Base-by-base conservation (phyloP, 352 stramenopile species). In the Blastocystis sp. region DNA sequence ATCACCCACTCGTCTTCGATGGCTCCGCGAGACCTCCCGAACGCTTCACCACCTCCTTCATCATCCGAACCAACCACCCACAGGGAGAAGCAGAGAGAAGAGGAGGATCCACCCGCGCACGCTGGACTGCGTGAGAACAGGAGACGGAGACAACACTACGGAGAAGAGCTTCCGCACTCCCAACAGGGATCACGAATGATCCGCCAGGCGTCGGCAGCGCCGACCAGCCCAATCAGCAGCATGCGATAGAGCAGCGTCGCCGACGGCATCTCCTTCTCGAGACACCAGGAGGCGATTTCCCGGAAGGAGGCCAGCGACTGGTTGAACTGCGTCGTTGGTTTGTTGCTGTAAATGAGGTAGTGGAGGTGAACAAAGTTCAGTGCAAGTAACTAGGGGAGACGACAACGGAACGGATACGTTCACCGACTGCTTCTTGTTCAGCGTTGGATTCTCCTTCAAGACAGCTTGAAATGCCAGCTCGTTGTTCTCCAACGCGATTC, bases 341-440 rank as follows among this genome's bases (percentile, higher is more conserved):
- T 24, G 27, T 40, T 34, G n/a, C 48, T 24, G 46, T 53, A 75
- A 32, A 75, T 48, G 24, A 51, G 63, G 46, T 46, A 51, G 29
- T 46, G 42, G 0, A 40, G 27, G 21, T 75, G 32, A 7, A 75
- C 46, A 29, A 53, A 75, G 24, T 75, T n/a, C 18, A 75, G 63
- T 49, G 42, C 9, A 27, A 75, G 29, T 53, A 51, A 18, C 63
- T 75, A 75, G 6, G 42, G 18, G 21, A 6, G 7, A 51, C 7
- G 3, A 4, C 36, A 75, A 56, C n/a, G 24, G 32, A 21, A 67
- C 36, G 7, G 2, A 53, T 75, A 75, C 63, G 32, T 75, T 32
- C 21, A 51, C 42, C 18, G n/a, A 75, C 32, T 75, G 63, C 21
- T 53, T 40, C 42, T 75, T 75, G 27, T 75, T 75, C 63, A 75